Base-by-base conservation (phyloP, 331 rosid species). In the Prunus yedoensis region DNA sequence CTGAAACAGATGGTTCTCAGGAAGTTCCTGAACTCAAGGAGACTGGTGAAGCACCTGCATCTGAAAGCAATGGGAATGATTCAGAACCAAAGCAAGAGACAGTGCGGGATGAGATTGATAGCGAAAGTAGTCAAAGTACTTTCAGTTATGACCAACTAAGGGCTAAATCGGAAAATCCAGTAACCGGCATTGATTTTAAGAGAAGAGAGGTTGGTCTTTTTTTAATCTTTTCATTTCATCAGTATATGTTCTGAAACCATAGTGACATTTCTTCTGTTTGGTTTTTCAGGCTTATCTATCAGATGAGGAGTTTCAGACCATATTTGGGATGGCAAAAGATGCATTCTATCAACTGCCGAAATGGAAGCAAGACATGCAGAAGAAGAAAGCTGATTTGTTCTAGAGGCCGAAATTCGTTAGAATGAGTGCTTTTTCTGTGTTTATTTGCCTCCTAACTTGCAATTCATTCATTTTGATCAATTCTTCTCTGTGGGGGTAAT, bases 341-440 rank as follows among this genome's bases (percentile, higher is more conserved):
- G 90, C 88, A 73, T 95, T 95, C 93, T 69, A 87, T 25, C 90
- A 83, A 82, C 80, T 88, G 81, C 99, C 99, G 23, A 88, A 83
- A 81, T 95, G 99, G 99, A 95, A 95, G 88, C 99, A 95, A 89
- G 97, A 90, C 84, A 88, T 92, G 94, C 94, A 84, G 89, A 95
- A 95, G 85, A 92, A 80, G 92, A 95, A 90, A 84, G 75, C 81
- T 16, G 99, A 92, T 76, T 83, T 95, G 70, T 95, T 95, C 74
- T 95, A 92, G 84, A 78, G 75, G 59, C 71, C 35, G 72, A 47
- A 6, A 69, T 50, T 49, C 57, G 65, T 64, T 54, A 56, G 73
- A 41, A 57, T 49, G 84, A 84, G 79, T 77, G 79, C 63, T 74
- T 77, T 70, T 54, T 38, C 38, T 50, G 76, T 35, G n/a, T 32